These are phyloP conservation scores for Papiliotrema fonsecae DNA, from an alignment of 1,284 basidiomycete species.

Conservation along the genomic window DNA sequence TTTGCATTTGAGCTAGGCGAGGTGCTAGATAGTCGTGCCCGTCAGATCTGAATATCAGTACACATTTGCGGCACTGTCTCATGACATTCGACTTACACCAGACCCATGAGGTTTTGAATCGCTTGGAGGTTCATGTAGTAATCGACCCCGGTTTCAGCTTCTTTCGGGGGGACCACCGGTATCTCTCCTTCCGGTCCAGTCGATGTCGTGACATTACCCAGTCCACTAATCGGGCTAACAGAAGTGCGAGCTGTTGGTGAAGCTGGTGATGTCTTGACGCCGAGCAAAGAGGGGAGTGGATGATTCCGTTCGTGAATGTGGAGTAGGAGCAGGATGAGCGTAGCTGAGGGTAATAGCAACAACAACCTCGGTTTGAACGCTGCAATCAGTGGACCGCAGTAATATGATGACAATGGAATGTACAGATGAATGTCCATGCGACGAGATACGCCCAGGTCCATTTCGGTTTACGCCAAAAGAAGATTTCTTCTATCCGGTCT, in stretches of 20 bases:
- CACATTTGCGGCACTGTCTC: neutral
- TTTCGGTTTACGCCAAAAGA: slow-evolving; percentile 47
- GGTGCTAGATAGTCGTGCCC: slow-evolving; percentile 35
- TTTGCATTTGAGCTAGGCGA: slow-evolving; percentile 19
- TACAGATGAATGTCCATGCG: slow-evolving; percentile 45
- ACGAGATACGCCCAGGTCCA: slow-evolving; percentile 47
- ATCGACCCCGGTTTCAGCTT: slow-evolving; percentile 43
- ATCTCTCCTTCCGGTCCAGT: slow-evolving; percentile 23
- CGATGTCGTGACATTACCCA: slow-evolving; percentile 6
- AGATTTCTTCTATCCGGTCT: slow-evolving; percentile 47
- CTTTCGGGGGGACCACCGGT: slow-evolving; percentile 37
- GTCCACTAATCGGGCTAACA: neutral
- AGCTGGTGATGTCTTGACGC: slow-evolving; percentile 15
- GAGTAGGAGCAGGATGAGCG: slow-evolving; percentile 37
- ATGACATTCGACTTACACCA: slow-evolving; percentile 28
- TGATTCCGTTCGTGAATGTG: slow-evolving; percentile 35
- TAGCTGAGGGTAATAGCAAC: slow-evolving; percentile 38
- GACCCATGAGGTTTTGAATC: slow-evolving; percentile 50
- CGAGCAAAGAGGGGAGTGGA: slow-evolving; percentile 34
- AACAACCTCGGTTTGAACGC: slow-evolving; percentile 46
- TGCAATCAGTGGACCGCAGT: slow-evolving; percentile 7
- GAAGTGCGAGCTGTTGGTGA: slow-evolving; percentile 14
- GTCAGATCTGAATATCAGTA: slow-evolving; percentile 30
- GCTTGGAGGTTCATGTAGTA: slow-evolving; percentile 49
- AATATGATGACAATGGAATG: slow-evolving; percentile 7